phyloP scores from a whole-genome alignment of 805 yeast species.

The Grigorovia jiainica region DNA sequence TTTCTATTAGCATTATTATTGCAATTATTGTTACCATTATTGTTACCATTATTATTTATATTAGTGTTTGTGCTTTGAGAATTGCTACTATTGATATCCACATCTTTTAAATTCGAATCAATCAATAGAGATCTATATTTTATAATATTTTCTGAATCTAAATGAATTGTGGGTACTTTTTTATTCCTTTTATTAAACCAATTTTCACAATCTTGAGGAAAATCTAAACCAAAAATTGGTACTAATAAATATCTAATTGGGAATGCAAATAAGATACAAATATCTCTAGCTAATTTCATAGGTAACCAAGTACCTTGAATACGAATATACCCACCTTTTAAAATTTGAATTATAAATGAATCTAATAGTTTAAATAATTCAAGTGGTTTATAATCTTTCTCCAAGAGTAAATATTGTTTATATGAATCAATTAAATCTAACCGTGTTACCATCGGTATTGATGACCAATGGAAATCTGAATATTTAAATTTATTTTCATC shows the following conservation, averaged over 20 bases:
- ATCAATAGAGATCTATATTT: not conserved
- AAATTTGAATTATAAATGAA: conserved; percentile 38
- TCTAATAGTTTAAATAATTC: conserved; percentile 10
- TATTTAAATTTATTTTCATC: not conserved
- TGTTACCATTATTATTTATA: not conserved
- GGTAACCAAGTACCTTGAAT: conserved; percentile 96
- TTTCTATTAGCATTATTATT: not conserved
- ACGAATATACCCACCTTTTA: conserved; percentile 86
- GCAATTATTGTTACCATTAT: not conserved
- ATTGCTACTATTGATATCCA: no score
- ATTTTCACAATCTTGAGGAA: conserved; percentile 32
- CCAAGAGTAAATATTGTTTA: conserved; percentile 7
- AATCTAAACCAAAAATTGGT: conserved; percentile 69
- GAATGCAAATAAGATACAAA: conserved; percentile 70
- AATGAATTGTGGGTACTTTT: not conserved
- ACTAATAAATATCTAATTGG: conserved; percentile 64
- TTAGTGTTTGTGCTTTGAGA: no score
- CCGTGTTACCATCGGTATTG: not conserved
- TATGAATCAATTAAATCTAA: conserved; percentile 3
- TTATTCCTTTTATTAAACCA: conserved; percentile 1
- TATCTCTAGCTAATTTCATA: conserved; percentile 48
- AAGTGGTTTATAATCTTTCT: conserved; percentile 7
- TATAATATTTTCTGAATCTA: not conserved
- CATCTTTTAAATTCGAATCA: not conserved
- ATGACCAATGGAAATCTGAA: conserved; percentile 1